Percentiles rank a stretch among this genome's conserved stretches.
phyloP scores from a whole-genome alignment of 306 rosid genomes.

The Astragalus glycyphyllos region DNA sequence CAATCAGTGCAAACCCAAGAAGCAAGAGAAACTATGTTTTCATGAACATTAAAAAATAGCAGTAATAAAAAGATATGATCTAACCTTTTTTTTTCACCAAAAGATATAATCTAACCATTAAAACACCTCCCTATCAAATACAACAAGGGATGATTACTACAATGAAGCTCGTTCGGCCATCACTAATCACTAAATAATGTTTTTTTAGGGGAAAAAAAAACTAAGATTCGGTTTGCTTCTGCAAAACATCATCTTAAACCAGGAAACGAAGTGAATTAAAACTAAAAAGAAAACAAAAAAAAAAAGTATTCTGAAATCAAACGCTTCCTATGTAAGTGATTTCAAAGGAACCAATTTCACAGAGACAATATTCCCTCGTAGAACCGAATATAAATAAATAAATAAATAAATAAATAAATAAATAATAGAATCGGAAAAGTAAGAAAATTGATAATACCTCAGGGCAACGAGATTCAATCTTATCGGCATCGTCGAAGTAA shows the following conservation, averaged over 20 bases:
- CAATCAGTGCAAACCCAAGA: constrained; percentile 23
- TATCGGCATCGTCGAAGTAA: constrained; percentile 55
- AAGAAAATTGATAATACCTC: constrained; percentile 54
- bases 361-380: not conserved
- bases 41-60: not conserved
- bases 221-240: not conserved
- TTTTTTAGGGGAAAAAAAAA: not conserved
- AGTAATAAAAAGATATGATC: not conserved
- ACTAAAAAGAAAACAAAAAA: not conserved
- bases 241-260: not conserved
- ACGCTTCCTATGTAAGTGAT: not conserved
- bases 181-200: not conserved
- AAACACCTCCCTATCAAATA: not conserved
- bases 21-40: not conserved
- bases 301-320: not conserved
- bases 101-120: not conserved
- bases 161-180: not conserved
- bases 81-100: too few species aligned
- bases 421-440: not conserved
- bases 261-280: not conserved
- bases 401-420: not conserved
- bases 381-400: not conserved
- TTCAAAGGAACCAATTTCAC: not conserved
- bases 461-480: constrained; percentile 64
- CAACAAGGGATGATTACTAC: not conserved